These are phyloP conservation scores for Ambrosia trifida DNA, from an alignment of 129 eudicot species.

Conservation along the genomic window DNA sequence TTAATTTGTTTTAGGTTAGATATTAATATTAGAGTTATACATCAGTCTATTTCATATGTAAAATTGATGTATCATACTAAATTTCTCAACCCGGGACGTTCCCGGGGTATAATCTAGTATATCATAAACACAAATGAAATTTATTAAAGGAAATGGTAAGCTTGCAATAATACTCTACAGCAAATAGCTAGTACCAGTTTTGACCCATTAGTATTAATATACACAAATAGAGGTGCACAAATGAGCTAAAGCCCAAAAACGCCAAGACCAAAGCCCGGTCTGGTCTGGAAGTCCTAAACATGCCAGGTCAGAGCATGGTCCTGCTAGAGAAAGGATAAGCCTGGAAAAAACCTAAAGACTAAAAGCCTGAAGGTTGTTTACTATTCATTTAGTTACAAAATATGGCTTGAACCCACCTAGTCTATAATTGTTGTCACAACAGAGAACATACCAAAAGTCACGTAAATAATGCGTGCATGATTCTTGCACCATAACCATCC, in stretches of 20 bases:
- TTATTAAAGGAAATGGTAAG: background rate
- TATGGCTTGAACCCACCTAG: background rate
- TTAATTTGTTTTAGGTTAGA: no score
- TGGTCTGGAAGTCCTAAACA: background rate
- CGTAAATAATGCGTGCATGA: background rate
- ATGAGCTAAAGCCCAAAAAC: background rate
- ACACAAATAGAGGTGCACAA: background rate
- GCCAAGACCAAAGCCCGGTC: background rate
- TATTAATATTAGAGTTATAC: no score
- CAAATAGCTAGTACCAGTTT: background rate
- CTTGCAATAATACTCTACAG: constrained; percentile 3
- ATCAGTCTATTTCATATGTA: no score
- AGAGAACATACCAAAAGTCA: constrained; percentile 2
- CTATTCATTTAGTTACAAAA: background rate
- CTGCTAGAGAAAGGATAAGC: background rate
- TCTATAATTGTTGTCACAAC: background rate
- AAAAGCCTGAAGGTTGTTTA: background rate
- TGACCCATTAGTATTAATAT: background rate
- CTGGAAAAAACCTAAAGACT: background rate
- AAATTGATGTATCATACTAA: no score
- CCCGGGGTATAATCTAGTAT: no score
- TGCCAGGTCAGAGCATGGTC: background rate
- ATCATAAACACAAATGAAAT: background rate
- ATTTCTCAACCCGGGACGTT: no score
- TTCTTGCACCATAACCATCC: constrained; percentile 88